phyloP scores from a whole-genome alignment of 2,329 filamentous ascomycete species.

The Nectriaceae sp. region DNA sequence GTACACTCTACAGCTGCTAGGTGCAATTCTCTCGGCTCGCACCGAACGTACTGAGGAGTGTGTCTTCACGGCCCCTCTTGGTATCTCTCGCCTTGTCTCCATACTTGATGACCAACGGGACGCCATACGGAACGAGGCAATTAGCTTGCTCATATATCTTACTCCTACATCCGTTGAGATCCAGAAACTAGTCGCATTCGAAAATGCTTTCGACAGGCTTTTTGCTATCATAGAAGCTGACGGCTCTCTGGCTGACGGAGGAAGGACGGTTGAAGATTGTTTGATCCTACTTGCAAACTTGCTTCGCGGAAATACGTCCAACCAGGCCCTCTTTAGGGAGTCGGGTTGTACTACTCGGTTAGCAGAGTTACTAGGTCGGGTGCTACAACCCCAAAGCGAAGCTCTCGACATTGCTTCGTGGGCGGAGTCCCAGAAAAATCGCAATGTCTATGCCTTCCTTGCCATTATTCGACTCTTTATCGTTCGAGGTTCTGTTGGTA shows the following conservation, averaged over 20 bases:
- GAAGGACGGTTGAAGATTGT: slow-evolving; percentile 88
- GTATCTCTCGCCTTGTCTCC: slow-evolving; percentile 82
- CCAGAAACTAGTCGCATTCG: slow-evolving; percentile 93
- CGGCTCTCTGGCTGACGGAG: slow-evolving; percentile 79
- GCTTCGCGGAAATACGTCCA: slow-evolving; percentile 81
- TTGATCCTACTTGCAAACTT: slow-evolving; percentile 89
- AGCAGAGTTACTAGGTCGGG: slow-evolving; percentile 65
- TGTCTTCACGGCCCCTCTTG: slow-evolving; percentile 84
- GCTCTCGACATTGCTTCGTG: slow-evolving; percentile 68
- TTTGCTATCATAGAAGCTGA: slow-evolving; percentile 82
- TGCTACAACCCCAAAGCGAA: slow-evolving; percentile 53
- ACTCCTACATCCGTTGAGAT: slow-evolving; percentile 86
- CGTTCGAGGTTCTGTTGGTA: slow-evolving; percentile 75
- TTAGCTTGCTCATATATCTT: slow-evolving; percentile 84
- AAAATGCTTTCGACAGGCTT: slow-evolving; percentile 86
- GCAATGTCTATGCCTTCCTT: slow-evolving; percentile 88
- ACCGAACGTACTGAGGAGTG: slow-evolving; percentile 94
- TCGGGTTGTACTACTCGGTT: slow-evolving; percentile 79
- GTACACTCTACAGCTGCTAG: slow-evolving; percentile 87
- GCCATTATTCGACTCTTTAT: slow-evolving; percentile 87
- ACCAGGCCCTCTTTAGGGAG: slow-evolving; percentile 92
- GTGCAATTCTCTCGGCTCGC: slow-evolving; percentile 80
- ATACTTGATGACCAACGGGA: slow-evolving; percentile 84
- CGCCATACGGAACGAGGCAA: slow-evolving; percentile 82
- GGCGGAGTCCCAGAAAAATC: slow-evolving; percentile 77